phyloP scores from a whole-genome alignment of 129 eudicot genomes.

The carrot (Daucus carota) region DH1_v3.0 NC_030382.2:56600501-56601000 shows the following conservation, averaged over 20 bases:
- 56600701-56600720: neutral
- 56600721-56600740: neutral
- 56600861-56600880: neutral
- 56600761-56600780: neutral
- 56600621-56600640: neutral
- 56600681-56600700: neutral
- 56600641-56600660: neutral
- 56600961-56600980: neutral
- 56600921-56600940: neutral
- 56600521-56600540: neutral
- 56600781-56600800: neutral
- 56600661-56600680: neutral
- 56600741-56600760: neutral
- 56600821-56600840: neutral
- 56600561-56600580: neutral
- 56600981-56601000: neutral
- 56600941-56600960: constrained; percentile 1
- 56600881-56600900: neutral
- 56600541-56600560: neutral
- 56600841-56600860: neutral
- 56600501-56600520: neutral
- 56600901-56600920: neutral
- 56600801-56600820: neutral
- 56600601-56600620: neutral
- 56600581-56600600: neutral